A percentile compares a stretch with the other conserved stretches of the same genome.
These are phyloP conservation scores for Lactarius sanguifluus DNA, from an alignment of 768 basidiomycete species.

Conservation along the genomic window DNA sequence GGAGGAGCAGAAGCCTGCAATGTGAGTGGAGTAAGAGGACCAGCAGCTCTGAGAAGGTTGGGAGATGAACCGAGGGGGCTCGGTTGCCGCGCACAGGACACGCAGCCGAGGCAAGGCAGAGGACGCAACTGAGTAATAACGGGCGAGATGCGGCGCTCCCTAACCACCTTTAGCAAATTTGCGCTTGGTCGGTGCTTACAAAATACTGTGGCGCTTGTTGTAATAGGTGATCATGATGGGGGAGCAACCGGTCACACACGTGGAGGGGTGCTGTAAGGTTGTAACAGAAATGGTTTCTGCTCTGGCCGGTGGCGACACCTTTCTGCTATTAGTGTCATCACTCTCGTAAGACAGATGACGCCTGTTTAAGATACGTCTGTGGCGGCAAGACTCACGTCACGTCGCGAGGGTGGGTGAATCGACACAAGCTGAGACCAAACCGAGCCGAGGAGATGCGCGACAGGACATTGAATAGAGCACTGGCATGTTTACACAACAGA, in stretches of 20 bases:
- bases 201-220: background rate
- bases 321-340: background rate
- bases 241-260: background rate
- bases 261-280: background rate
- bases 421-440: background rate
- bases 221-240: background rate
- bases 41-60: background rate
- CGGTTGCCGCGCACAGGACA: background rate
- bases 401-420: background rate
- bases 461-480: background rate
- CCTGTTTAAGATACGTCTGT: background rate
- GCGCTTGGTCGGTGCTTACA: background rate
- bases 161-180: background rate
- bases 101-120: constrained; percentile 2
- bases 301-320: background rate
- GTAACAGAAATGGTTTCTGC: background rate
- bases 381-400: background rate
- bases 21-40: background rate
- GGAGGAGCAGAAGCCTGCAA: background rate
- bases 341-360: background rate
- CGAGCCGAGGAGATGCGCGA: background rate
- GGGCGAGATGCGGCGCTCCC: background rate
- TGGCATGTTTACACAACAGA: background rate
- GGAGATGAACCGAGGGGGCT: background rate
- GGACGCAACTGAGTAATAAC: background rate